A percentile compares a stretch with the other conserved stretches of the same genome.
Conservation (phyloP, 2,329 filamentous ascomycete species). For the Fusarium poae region DNA sequence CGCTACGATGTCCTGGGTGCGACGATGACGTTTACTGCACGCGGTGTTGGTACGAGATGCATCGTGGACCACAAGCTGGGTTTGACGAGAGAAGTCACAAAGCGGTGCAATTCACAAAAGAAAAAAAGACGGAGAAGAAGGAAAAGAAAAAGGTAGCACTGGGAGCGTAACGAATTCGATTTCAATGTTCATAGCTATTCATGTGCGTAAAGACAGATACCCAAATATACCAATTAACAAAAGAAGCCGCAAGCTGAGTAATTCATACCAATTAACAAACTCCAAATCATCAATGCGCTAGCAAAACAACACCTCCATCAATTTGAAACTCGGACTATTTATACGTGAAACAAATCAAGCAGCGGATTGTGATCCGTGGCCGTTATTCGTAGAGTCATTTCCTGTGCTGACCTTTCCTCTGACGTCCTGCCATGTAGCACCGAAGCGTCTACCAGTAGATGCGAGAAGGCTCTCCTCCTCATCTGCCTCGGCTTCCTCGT, state of each 20-base stretch:
- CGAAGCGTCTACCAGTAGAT: conserved; percentile 83
- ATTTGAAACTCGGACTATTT: background rate
- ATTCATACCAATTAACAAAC: conserved; percentile 22
- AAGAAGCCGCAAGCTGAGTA: too few species aligned
- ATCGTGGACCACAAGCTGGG: conserved; percentile 75
- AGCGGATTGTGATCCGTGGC: conserved; percentile 41
- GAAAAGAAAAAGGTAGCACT: conserved; percentile 55
- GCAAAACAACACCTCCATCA: conserved; percentile 18
- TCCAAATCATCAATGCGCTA: conserved; percentile 22
- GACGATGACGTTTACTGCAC: conserved; percentile 79
- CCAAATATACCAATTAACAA: conserved; percentile 21
- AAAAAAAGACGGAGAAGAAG: conserved; percentile 52
- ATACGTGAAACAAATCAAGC: conserved; percentile 26
- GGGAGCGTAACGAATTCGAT: conserved; percentile 50
- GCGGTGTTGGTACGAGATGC: conserved; percentile 85
- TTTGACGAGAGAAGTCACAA: conserved; percentile 78
- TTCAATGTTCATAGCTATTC: conserved; percentile 21
- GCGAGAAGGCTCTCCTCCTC: conserved; percentile 94
- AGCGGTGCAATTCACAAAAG: conserved; percentile 70
- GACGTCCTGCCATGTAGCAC: conserved; percentile 90
- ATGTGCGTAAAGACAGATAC: conserved; percentile 34
- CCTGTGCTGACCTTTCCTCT: conserved; percentile 64
- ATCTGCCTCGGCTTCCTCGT: conserved; percentile 89
- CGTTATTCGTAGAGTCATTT: conserved; percentile 22
- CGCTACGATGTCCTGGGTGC: conserved; percentile 79